Evolutionary conservation across 2,329 filamentous ascomycete species (phyloP).

Genomic region (Aspergillus jensenii): DNA sequence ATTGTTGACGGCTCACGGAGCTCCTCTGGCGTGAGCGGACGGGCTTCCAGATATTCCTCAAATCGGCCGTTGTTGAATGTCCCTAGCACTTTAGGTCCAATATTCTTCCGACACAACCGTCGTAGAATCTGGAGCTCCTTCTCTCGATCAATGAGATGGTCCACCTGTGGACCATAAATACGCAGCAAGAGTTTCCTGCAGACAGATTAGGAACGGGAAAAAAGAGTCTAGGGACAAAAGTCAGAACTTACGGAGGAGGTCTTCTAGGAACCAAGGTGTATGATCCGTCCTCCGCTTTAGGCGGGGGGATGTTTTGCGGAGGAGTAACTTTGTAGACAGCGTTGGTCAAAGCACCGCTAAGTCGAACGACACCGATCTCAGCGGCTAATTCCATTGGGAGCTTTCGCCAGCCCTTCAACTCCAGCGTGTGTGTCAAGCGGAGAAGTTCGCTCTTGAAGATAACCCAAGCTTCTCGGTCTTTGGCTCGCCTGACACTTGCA

Average conservation of each 20-base stretch:
- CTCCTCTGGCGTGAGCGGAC: conserved; percentile 73
- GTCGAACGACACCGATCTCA: conserved; percentile 47
- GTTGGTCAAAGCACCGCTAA: conserved; percentile 90
- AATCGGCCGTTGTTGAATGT: conserved; percentile 95
- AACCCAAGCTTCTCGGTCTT: conserved; percentile 76
- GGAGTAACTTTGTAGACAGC: conserved; percentile 93
- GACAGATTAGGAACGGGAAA: neutral
- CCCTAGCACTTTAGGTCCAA: conserved; percentile 85
- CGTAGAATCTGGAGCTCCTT: conserved; percentile 83
- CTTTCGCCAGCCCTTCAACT: conserved; percentile 86
- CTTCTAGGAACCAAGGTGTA: conserved; percentile 42
- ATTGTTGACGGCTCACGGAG: conserved; percentile 80
- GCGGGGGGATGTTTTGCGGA: conserved; percentile 60
- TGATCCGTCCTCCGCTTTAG: conserved; percentile 41
- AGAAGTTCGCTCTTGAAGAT: conserved; percentile 90
- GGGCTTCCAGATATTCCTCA: conserved; percentile 88
- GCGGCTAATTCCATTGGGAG: conserved; percentile 57
- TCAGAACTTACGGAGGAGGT: conserved; percentile 52
- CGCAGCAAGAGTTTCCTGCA: conserved; percentile 75
- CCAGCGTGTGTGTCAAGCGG: conserved; percentile 81
- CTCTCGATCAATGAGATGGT: conserved; percentile 92
- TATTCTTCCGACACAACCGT: conserved; percentile 84
- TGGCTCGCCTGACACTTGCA: conserved; percentile 54
- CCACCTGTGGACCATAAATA: conserved; percentile 92
- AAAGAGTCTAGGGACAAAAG: neutral